Base-by-base conservation (phyloP, 129 eudicot genomes). In the Ambrosia trifida region DNA sequence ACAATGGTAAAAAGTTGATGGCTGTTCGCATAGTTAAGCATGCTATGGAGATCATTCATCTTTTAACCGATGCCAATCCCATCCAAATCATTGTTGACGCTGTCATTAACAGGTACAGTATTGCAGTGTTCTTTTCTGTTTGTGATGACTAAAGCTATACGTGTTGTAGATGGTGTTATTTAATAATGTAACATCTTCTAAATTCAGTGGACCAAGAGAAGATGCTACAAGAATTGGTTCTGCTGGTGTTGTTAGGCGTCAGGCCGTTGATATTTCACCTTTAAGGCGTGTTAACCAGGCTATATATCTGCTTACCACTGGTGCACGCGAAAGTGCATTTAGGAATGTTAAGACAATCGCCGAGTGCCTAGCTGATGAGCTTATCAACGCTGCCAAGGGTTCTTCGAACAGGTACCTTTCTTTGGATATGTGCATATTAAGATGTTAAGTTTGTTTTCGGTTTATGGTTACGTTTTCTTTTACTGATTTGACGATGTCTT, bases 171-270 rank as follows among this genome's bases (percentile, higher is more conserved):
- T 19, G 60, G 3, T 53, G 60, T 53, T 53, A 53, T 2, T 7
- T 53, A 19, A 19, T 19, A 53, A 7, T 53, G 19, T 17, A 53
- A 2, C 8, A 5, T 2, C 8, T 53, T 1, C 18, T 18, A 18
- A 4, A 19, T 53, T 17, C 70, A 66, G 70, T 66, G 71, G 71
- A 28, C 71, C 71, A 44, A 20, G 71, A 43, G 60, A 68, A 68
- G 72, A 68, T 30, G 59, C 72, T 4, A 68, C 72, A 5, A 46
- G 45, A 14, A 68, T 47, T 1, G 72, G 72, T 5, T 68, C 59
- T 46, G 72, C 72, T 14, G 72, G 72, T 68, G 72, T 68, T 68
- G 72, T 46, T 32, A 68, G 72, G 44, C 72, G 72, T 46, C 72
- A 68, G 44, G 72, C 59, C 0, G 72, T 68, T 68, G 72, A 68